Conservation (phyloP, 2,329 filamentous ascomycete genomes). For the Colletotrichum nymphaeae region DNA sequence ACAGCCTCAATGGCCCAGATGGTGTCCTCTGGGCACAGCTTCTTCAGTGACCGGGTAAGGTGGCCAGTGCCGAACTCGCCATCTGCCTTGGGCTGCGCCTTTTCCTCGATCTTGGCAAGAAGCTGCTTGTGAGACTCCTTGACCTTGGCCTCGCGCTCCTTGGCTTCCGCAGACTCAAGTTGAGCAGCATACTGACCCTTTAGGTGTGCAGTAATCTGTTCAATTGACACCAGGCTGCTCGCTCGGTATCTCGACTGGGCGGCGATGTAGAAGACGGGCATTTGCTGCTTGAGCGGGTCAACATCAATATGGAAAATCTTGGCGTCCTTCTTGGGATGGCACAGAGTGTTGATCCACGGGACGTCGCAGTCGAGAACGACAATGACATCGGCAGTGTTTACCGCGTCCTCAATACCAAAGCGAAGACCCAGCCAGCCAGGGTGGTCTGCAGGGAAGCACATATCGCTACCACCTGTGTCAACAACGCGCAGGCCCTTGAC, state of each 20-base stretch:
- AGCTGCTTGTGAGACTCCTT: slow-evolving; percentile 68
- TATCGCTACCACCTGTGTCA: slow-evolving; percentile 82
- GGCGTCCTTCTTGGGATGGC: slow-evolving; percentile 63
- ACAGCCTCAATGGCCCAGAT: slow-evolving; percentile 85
- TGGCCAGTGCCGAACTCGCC: slow-evolving; percentile 60
- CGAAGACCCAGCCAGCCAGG: slow-evolving; percentile 76
- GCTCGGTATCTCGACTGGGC: slow-evolving; percentile 75
- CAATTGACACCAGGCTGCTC: slow-evolving; percentile 72
- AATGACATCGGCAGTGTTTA: slow-evolving; percentile 84
- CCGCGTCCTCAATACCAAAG: slow-evolving; percentile 79
- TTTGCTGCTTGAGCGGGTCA: slow-evolving; percentile 76
- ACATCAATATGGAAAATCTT: slow-evolving; percentile 73
- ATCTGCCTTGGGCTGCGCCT: slow-evolving; percentile 68
- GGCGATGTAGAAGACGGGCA: slow-evolving; percentile 78
- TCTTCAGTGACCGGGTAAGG: slow-evolving; percentile 45
- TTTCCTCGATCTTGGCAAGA: slow-evolving; percentile 68
- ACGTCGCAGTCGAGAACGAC: slow-evolving; percentile 90
- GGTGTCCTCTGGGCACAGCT: slow-evolving; percentile 59
- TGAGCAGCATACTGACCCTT: slow-evolving; percentile 54
- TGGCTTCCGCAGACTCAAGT: slow-evolving; percentile 47
- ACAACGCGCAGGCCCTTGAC: slow-evolving; percentile 77
- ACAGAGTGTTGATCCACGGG: slow-evolving; percentile 89
- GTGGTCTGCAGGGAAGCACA: slow-evolving; percentile 82
- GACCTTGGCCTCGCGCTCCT: slow-evolving; percentile 64
- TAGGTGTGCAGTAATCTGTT: slow-evolving; percentile 76